Evolutionary conservation across 2,329 filamentous ascomycete species (phyloP), one percentile per base, ranked within the genome.

Genomic region (Zalaria sp.): DNA sequence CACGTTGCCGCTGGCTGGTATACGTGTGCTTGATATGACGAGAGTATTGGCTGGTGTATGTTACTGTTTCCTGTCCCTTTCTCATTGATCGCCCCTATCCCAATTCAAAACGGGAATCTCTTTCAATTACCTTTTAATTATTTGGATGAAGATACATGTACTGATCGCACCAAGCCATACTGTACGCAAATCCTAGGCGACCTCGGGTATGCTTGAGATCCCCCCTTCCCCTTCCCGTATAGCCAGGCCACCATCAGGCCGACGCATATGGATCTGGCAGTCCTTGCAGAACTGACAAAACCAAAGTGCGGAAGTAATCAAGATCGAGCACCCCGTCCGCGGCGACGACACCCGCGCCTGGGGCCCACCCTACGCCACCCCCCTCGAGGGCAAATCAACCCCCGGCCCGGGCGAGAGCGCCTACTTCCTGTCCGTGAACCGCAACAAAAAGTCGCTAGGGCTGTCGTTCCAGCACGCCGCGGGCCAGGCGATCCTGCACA

Each of bases 171-270:
- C 9, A 54, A 96, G 86, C 91, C 91, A 50, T 96, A 96, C 57
- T 95, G 87, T 55, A 96, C 91, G 32, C 91, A 98, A 61, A 95
- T 98, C 41, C 66, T 98, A 6, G 91, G 89, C 43, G 91, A 98
- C 63, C 72, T 98, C 52, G 91, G 91, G 89, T 94, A 77, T 60
- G 77, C 47, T 57, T 48, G 53, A 50, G 52, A 52, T 45, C 49
- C 52, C 54, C 53, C 45, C 50, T 45, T 47, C 48, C 52, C 51
- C 52, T 58, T 54, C 45, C 50, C 45, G 7, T 28, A 26, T 27
- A 27, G 27, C 4, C n/a, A 34, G 25, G 25, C 11, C 5, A 28
- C 8, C 9, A 31, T 7, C 3, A 11, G 11, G 27, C 38, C 43
- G 38, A 43, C 26, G 4, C 18, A 8, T 5, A 36, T 27, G 3